Base-by-base conservation (phyloP, 257 asterid species). In the Marsdenia floribunda region DNA sequence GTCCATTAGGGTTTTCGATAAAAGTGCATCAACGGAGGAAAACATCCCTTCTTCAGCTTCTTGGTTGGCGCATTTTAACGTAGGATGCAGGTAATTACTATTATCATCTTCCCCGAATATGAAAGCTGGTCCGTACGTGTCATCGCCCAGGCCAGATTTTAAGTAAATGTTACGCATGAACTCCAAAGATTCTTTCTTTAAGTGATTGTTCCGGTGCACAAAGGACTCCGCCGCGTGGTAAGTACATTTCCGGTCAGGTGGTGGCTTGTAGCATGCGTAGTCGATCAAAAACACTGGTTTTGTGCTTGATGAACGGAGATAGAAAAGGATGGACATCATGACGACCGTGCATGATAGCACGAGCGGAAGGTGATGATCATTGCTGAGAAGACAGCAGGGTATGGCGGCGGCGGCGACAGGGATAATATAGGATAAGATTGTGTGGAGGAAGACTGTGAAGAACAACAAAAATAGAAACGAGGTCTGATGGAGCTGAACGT, bases 251-350 rank as follows among this genome's bases (percentile, higher is more conserved):
- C 86, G 86, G 63, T 87, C 82, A 0, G 84, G 75, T 33, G 90
- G 90, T 10, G 96, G 96, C 72, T 86, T 86, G 84, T 87, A 86
- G 78, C 96, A 88, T 0, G 91, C 60, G 73, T 88, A 88, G 78
- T 87, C 82, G 16, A 90, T 80, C 72, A 90, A 78, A 76, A 80
- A 74, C 7, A 90, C 77, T 2, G 79, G 88, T 68, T 70, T 66
- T n/a, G 85, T 84, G 15, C 88, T 79, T 65, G 81, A 47, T 75
- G 15, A 49, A 3, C 57, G 38, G 64, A 80, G 58, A 71, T 63
- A 52, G 82, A 71, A 57, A 81, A 82, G 2, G 66, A 80, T 0
- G 18, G 73, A 64, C 67, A 82, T 61, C 49, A 44, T 44, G 2
- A 8, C 12, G 76, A 80, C 60, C 16, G 79, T 65, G 71, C 57